Evolutionary conservation across 768 basidiomycete species (phyloP), one percentile per base, ranked within the genome.

Genomic region (Mycena capillaripes): DNA sequence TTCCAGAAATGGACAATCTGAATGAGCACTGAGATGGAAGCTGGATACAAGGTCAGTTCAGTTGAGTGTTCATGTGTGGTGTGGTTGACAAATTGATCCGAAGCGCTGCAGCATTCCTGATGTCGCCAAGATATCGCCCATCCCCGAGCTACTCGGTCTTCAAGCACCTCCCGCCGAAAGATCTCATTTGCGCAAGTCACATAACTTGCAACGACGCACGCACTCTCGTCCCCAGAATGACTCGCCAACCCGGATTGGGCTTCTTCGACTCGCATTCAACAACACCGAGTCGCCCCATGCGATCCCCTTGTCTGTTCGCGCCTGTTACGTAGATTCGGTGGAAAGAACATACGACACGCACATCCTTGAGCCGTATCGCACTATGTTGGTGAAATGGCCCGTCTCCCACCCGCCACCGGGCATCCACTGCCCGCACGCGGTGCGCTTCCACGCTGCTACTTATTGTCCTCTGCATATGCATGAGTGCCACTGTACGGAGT

Each of bases 311-410:
- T 17, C 6, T n/a, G 30, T 40, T 3, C 70, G 70, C 40, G 42
- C 21, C 17, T 58, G 27, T 4, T 71, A 71, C 30, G 70, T 71
- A 27, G 16, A 61, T 4, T 66, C 44, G 3, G 40, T 71, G 16
- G 70, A 71, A 58, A 42, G 29, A 8, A 61, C 1, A 19, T 21
- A 56, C 42, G n/a, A 14, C 4, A 16, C 2, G 11, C 9, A 40
- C 23, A 72, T 72, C n/a, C 71, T 60, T 6, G 65, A 72, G 2
- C 71, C 71, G 19, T 72, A 72, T 30, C 71, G 71, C 32, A 72
- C 71, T 6, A 36, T 72, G 9, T 56, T 72, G 32, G 60, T 46
- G 30, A 66, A 72, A 67, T 72, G 71, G 71, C 65, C 71, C 21
- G 23, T 58, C 21, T 67, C 71, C 6, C 65, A 72, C 6, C 65